phyloP scores from a whole-genome alignment of 805 yeast genomes.

The Cyberlindnera japonica region DNA sequence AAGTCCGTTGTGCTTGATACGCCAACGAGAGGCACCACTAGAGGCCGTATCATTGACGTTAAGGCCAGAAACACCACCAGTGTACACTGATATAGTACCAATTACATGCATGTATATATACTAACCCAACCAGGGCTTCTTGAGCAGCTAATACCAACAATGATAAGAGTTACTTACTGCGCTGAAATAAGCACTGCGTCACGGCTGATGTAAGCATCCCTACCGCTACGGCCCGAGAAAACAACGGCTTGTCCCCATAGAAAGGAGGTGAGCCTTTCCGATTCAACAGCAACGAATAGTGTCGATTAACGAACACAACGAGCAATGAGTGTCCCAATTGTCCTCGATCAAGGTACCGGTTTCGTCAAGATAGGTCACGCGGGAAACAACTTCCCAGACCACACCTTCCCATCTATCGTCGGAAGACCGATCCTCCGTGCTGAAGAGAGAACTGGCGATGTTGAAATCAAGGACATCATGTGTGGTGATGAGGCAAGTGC shows the following conservation, averaged over 20 bases:
- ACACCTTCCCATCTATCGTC: slow-evolving; percentile 94
- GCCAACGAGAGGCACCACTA: slow-evolving; percentile 2
- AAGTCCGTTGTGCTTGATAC: slow-evolving; percentile 16
- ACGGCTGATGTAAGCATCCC: background rate
- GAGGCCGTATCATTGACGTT: slow-evolving; percentile 18
- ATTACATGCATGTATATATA: too few species aligned
- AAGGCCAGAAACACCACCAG: slow-evolving; percentile 18
- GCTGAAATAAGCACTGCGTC: background rate
- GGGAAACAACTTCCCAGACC: slow-evolving; percentile 95
- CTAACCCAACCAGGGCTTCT: too few species aligned
- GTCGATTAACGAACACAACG: background rate
- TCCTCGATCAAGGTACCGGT: slow-evolving; percentile 98
- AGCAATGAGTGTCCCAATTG: slow-evolving; percentile 36
- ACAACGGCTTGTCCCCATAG: background rate
- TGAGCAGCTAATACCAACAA: too few species aligned
- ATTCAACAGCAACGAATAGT: background rate
- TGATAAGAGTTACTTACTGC: background rate
- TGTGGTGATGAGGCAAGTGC: slow-evolving; percentile 95
- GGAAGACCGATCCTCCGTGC: slow-evolving; percentile 97
- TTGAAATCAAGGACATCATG: slow-evolving; percentile 92
- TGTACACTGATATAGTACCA: too few species aligned
- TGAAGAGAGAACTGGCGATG: slow-evolving; percentile 77
- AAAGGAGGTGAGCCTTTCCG: slow-evolving; percentile 6
- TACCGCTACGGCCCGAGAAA: background rate
- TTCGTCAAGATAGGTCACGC: slow-evolving; percentile 96